These are phyloP conservation scores for Arthroderma uncinatum DNA, from an alignment of 2,329 filamentous ascomycete genomes.

Conservation along the genomic window DNA sequence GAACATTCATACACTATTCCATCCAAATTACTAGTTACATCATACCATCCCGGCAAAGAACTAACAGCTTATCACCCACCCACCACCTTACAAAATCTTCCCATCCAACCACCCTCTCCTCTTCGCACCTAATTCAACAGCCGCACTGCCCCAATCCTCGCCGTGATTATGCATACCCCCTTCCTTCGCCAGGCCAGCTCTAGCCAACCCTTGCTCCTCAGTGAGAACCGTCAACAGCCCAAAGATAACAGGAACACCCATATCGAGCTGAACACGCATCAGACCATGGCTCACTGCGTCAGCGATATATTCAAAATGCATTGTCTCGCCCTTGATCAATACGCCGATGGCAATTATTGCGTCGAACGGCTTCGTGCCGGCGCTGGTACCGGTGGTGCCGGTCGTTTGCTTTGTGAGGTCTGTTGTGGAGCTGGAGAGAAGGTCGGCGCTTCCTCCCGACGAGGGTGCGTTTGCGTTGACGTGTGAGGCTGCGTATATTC, in stretches of 20 bases:
- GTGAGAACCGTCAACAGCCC: constrained; percentile 79
- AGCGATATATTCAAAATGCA: constrained; percentile 98
- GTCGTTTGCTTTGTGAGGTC: constrained; percentile 50
- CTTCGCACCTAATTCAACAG: constrained; percentile 89
- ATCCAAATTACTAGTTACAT: no score
- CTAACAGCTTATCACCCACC: neutral
- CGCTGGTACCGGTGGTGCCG: constrained; percentile 33
- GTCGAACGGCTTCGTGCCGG: constrained; percentile 57
- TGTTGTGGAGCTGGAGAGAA: constrained; percentile 52
- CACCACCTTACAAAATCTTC: constrained; percentile 35
- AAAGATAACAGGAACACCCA: constrained; percentile 80
- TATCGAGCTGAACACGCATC: constrained; percentile 88
- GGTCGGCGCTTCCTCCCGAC: constrained; percentile 34
- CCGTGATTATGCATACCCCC: constrained; percentile 71
- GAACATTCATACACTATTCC: no score
- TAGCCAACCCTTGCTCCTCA: constrained; percentile 75
- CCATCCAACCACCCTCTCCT: constrained; percentile 72
- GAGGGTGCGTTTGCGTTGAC: constrained; percentile 49
- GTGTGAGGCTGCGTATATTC: constrained; percentile 74
- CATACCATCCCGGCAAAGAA: neutral
- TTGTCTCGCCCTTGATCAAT: constrained; percentile 95
- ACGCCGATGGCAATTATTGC: constrained; percentile 92
- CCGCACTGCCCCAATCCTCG: constrained; percentile 88
- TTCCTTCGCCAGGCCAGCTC: constrained; percentile 58
- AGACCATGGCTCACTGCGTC: constrained; percentile 82